These are phyloP conservation scores for Boletus bicolor DNA, from an alignment of 768 basidiomycete genomes.

Conservation along the genomic window DNA sequence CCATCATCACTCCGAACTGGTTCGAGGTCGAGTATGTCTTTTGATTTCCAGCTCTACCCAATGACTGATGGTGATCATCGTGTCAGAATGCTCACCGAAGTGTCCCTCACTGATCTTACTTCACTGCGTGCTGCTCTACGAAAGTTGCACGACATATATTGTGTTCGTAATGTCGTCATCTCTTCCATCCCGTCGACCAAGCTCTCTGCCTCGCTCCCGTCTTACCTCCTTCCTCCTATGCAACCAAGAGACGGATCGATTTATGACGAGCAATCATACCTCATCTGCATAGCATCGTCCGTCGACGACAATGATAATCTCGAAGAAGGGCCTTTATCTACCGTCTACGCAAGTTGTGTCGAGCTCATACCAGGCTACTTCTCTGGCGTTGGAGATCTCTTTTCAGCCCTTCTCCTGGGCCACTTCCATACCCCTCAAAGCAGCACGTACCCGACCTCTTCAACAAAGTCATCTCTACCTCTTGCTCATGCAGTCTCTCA, in stretches of 20 bases:
- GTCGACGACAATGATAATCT: constrained; percentile 21
- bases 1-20: constrained; percentile 96
- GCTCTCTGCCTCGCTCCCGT: constrained; percentile 55
- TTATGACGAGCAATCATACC: constrained; percentile 39
- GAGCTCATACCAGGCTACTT: constrained; percentile 88
- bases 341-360: constrained; percentile 68
- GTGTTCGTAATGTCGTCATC: constrained; percentile 85
- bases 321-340: constrained; percentile 27
- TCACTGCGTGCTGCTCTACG: constrained; percentile 68
- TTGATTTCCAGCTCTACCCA: background rate
- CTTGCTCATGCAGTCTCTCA: constrained; percentile 51
- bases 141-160: constrained; percentile 71
- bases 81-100: constrained; percentile 70
- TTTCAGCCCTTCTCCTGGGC: constrained; percentile 86
- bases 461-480: constrained; percentile 4
- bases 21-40: constrained; percentile 88
- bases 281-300: constrained; percentile 82
- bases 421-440: constrained; percentile 51
- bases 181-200: constrained; percentile 80
- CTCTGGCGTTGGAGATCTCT: constrained; percentile 95
- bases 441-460: background rate
- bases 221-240: constrained; percentile 34
- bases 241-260: background rate
- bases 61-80: background rate
- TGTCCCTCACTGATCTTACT: constrained; percentile 58